Evolutionary conservation across 1,284 basidiomycete species (phyloP), one percentile per base, ranked within the genome.

Genomic region (Rhodotorula sp.): DNA sequence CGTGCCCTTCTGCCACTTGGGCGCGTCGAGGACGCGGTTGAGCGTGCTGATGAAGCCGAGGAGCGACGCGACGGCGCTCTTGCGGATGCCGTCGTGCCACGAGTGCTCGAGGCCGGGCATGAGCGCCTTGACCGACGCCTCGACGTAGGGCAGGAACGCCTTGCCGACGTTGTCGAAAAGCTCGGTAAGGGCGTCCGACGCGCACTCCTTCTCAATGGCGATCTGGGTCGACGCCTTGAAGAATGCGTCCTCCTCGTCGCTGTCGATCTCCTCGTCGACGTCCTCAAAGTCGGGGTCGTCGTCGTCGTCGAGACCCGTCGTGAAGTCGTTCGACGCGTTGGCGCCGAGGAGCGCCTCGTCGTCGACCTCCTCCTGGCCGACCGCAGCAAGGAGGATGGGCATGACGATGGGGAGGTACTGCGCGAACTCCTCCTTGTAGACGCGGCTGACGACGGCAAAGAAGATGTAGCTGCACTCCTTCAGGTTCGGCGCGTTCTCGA

Each of bases 151-250:
- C 77, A 98, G 85, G 88, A 97, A 99, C 79, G 91, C 89, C 53
- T 82, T 82, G 80, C 89, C 88, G 64, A 93, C 96, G 60, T 91
- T 86, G 56, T 88, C 85, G 82, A 98, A 98, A 72, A 99, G 84
- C 66, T 92, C 91, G 68, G 96, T 93, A 74, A 99, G 90, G 45
- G 96, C 93, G 82, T 99, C 96, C 52, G 94, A 93, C 10, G 97
- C 96, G 70, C 98, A 97, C 85, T 99, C 97, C 84, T 99, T 99
- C 86, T 99, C 97, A 70, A 99, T 93, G 65, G 95, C 96, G 77
- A 99, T 91, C 58, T 95, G 95, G 78, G 91, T 93, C 85, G 95
- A 97, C 74, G 84, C 84, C 67, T 82, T 81, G 81, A 86, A 85
- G 79, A 85, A 81, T 57, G 80, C 81, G 75, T 95, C 92, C 80